These are phyloP conservation scores for Limnanthes douglasii DNA, from an alignment of 345 rosid species.

Conservation along the genomic window DNA sequence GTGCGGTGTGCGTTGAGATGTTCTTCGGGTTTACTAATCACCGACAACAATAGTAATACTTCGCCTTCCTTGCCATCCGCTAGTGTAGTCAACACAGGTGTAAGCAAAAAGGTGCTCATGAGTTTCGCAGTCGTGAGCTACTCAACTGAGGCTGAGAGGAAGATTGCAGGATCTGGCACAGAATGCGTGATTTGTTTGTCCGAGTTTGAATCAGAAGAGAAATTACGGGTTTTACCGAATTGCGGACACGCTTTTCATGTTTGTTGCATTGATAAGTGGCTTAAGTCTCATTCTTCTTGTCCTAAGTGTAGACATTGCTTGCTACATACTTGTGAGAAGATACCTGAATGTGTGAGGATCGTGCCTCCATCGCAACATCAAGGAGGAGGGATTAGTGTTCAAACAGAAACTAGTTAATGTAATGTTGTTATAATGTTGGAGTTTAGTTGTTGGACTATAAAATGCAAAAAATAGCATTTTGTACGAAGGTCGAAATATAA, in stretches of 20 bases:
- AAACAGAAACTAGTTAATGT: too few species aligned
- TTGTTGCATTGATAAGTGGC: constrained; percentile 53
- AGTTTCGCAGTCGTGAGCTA: constrained; percentile 30
- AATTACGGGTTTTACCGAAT: constrained; percentile 35
- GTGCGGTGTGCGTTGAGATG: constrained; percentile 24
- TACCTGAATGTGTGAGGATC: too few species aligned
- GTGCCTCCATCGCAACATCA: too few species aligned
- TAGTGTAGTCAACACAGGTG: constrained; percentile 19
- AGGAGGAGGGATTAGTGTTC: too few species aligned
- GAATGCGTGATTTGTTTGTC: constrained; percentile 48
- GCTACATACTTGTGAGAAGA: constrained; percentile 18
- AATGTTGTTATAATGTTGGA: too few species aligned
- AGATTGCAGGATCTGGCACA: constrained; percentile 24
- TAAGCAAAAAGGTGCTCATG: constrained; percentile 24
- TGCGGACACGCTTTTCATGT: constrained; percentile 67
- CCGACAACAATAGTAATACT: constrained; percentile 6
- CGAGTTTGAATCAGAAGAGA: constrained; percentile 24
- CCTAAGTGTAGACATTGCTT: constrained; percentile 44
- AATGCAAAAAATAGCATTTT: too few species aligned
- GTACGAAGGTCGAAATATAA: too few species aligned
- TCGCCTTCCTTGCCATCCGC: constrained; percentile 6
- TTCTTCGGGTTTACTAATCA: constrained; percentile 19
- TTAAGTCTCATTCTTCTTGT: constrained; percentile 45
- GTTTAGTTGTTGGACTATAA: too few species aligned
- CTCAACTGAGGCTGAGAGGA: constrained; percentile 19